Base-by-base conservation (phyloP, 2,329 filamentous ascomycete species). In the Fusarium multiceps region DNA sequence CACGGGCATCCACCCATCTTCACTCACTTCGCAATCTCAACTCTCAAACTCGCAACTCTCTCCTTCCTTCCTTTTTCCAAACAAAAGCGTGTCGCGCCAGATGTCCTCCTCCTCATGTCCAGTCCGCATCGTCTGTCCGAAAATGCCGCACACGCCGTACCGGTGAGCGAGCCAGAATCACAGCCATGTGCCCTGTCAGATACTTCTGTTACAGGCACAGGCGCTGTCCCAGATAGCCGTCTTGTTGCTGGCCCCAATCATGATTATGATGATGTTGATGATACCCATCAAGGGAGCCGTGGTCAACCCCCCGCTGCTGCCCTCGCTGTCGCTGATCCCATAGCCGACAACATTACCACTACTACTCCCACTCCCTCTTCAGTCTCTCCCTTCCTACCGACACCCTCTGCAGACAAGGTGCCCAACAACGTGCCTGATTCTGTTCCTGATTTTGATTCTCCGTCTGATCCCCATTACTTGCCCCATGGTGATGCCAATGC, bases 101-200 rank as follows among this genome's bases (percentile, higher is more conserved):
- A 88, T 88, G 86, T 85, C 81, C 79, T 80, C 82, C 85, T 84
- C 82, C 85, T 84, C 86, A 88, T 88, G 86, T 88, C 85, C 81
- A 85, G 79, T 77, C 80, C 82, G 81, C 80, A 80, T 78, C 78
- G 77, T 78, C 78, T 81, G 77, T 79, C 79, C 80, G 84, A 86
- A 85, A 84, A 87, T 87, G 84, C 84, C 85, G 83, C 85, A 85
- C 77, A 76, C 77, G 78, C 82, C 78, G 80, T 79, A 77, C 76
- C 78, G 76, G 78, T 85, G 80, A 84, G 78, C 78, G 77, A 71
- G 59, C 63, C 59, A 68, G 67, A 59, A 66, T 48, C 50, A 37
- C 28, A 54, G 30, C 59, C 59, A 62, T 63, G 60, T 63, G 66
- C 53, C 66, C 55, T 67, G 66, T 49, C 67, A 69, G 66, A 66